Conservation (phyloP, 2,329 filamentous ascomycete species). For the Sclerotinia sclerotiorum region DNA sequence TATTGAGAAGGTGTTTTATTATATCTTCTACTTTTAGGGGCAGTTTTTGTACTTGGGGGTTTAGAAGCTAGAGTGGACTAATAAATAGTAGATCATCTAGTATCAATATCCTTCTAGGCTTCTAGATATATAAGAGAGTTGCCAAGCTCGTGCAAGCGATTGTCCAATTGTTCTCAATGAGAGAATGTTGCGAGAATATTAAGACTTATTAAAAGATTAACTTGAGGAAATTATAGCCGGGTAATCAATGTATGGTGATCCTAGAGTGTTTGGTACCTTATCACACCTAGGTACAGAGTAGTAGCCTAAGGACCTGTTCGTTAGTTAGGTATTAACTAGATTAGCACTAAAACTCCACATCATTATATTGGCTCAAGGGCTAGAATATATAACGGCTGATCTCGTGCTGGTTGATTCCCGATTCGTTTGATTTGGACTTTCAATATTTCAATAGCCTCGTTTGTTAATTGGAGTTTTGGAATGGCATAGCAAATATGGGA, state of each 20-base stretch:
- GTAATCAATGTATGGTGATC: too few relatives aligned
- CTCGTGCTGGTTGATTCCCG: neutral
- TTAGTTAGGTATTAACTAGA: neutral
- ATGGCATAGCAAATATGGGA: neutral
- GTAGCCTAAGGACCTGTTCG: neutral
- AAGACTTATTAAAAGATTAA: too few relatives aligned
- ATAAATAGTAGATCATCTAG: too few relatives aligned
- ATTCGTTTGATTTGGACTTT: neutral
- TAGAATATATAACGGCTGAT: constrained; percentile 8
- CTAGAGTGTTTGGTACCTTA: neutral
- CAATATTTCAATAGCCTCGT: neutral
- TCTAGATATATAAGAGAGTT: too few relatives aligned
- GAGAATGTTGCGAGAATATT: too few relatives aligned
- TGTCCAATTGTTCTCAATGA: neutral
- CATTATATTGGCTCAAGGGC: neutral
- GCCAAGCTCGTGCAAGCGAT: too few relatives aligned
- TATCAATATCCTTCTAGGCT: too few relatives aligned
- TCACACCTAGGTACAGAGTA: too few relatives aligned
- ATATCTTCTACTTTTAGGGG: neutral
- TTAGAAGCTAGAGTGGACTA: neutral
- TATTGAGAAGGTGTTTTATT: too few relatives aligned
- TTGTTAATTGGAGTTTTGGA: neutral
- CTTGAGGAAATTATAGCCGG: too few relatives aligned
- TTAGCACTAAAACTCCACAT: neutral
- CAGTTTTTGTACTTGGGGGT: neutral